phyloP scores from a whole-genome alignment of 768 basidiomycete species.

The Botryobasidium botryosum region DNA sequence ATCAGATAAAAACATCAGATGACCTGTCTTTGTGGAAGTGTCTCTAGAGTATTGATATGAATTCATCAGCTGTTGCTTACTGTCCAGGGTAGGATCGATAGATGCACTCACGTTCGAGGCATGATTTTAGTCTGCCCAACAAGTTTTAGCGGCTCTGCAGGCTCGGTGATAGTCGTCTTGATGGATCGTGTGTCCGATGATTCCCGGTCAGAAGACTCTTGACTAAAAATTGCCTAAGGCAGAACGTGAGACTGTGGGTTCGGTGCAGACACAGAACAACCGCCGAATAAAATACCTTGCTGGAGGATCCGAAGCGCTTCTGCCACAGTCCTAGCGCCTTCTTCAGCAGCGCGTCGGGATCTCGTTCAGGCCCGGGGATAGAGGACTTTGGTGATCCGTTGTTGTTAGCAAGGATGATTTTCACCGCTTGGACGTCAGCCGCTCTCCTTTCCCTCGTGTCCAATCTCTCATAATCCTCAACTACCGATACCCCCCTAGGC shows the following conservation, averaged over 20 bases:
- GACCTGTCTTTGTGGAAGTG: conserved; percentile 68
- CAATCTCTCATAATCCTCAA: conserved; percentile 71
- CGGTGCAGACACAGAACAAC: conserved; percentile 4
- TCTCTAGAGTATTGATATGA: conserved; percentile 32
- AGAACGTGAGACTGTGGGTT: conserved; percentile 12
- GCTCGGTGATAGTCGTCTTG: conserved; percentile 19
- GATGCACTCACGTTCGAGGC: conserved; percentile 43
- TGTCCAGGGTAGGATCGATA: conserved; percentile 1
- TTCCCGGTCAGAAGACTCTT: conserved; percentile 46
- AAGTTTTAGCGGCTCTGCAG: conserved; percentile 43
- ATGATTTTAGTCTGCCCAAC: conserved; percentile 57
- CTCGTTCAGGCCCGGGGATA: conserved; percentile 23
- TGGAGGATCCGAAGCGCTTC: conserved; percentile 56
- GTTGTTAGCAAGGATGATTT: conserved; percentile 41
- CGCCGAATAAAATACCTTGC: conserved; percentile 39
- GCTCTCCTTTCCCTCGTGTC: conserved; percentile 52
- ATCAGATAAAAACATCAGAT: conserved; percentile 63
- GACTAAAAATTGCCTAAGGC: conserved; percentile 56
- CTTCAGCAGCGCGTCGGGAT: conserved; percentile 38
- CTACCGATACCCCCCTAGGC: conserved; percentile 71
- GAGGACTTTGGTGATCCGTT: conserved; percentile 16
- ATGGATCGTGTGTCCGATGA: conserved; percentile 22
- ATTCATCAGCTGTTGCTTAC: conserved; percentile 3
- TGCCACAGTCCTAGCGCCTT: conserved; percentile 70
- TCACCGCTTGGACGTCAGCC: conserved; percentile 81